Conservation (phyloP, 768 basidiomycete genomes). For the Boletus rubropictus region DNA sequence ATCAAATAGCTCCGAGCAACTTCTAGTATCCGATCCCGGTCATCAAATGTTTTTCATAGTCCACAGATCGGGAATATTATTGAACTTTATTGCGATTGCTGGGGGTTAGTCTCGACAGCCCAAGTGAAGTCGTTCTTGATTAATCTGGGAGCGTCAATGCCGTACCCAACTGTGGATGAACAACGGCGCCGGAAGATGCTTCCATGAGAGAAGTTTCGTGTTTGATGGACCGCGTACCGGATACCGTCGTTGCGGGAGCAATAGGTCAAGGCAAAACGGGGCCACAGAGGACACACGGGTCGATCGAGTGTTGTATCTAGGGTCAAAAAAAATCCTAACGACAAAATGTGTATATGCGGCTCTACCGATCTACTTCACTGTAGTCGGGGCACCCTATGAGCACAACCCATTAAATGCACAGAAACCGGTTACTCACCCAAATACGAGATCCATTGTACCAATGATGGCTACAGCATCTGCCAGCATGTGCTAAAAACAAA, state of each 20-base stretch:
- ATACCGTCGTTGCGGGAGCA: neutral
- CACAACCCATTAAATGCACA: neutral
- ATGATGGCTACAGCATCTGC: conserved; percentile 96
- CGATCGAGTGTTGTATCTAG: conserved; percentile 8
- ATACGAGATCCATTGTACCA: conserved; percentile 98
- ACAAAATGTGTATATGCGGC: conserved; percentile 3
- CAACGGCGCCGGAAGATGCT: no score
- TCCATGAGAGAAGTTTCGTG: no score
- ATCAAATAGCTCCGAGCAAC: no score
- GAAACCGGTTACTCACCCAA: conserved; percentile 59
- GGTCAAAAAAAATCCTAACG: neutral
- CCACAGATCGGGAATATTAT: no score
- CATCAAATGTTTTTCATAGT: no score
- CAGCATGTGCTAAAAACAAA: conserved; percentile 68
- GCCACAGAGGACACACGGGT: neutral
- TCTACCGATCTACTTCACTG: conserved; percentile 32
- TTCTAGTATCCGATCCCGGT: no score
- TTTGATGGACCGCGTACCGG: neutral
- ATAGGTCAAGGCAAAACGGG: neutral
- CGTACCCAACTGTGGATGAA: no score
- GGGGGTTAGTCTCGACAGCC: no score
- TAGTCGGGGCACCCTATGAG: neutral
- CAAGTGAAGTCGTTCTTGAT: neutral
- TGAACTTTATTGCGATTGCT: neutral
- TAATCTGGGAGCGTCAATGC: neutral